Percentiles rank a stretch among this genome's conserved stretches.
Evolutionary conservation across 2,329 filamentous ascomycete genomes (phyloP).

Genomic region (Arthroderma sp.): DNA sequence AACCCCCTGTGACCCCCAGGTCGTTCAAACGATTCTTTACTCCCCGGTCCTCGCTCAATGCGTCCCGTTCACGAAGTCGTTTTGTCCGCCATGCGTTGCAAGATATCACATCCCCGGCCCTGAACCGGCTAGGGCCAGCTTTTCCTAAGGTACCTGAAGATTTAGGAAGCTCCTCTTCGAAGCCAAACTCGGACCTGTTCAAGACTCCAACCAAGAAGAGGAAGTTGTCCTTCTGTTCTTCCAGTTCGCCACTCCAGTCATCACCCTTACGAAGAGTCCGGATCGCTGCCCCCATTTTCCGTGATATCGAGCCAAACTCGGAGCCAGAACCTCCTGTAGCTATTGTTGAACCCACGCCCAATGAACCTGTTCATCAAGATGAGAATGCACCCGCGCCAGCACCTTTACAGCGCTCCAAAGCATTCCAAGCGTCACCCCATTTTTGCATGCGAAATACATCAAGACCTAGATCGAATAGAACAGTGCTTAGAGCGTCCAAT

Average conservation of each 20-base stretch:
- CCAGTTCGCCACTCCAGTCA: slow-evolving; percentile 36
- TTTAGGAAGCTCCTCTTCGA: slow-evolving; percentile 14
- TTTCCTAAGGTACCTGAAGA: slow-evolving; percentile 27
- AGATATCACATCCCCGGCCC: slow-evolving; percentile 30
- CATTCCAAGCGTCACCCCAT: slow-evolving; percentile 24
- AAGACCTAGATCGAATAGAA: slow-evolving; percentile 18
- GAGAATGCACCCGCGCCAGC: slow-evolving; percentile 12
- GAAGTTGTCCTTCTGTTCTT: slow-evolving; percentile 31
- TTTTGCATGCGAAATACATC: slow-evolving; percentile 27
- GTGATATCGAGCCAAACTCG: slow-evolving; percentile 12
- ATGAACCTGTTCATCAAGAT: slow-evolving; percentile 9
- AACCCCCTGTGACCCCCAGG: slow-evolving; percentile 37
- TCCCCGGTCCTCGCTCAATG: slow-evolving; percentile 30
- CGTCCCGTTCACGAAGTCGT: slow-evolving; percentile 21
- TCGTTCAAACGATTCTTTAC: slow-evolving; percentile 40
- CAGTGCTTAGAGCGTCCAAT: slow-evolving; percentile 24
- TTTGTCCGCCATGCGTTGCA: slow-evolving; percentile 33
- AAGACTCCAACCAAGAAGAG: slow-evolving; percentile 32
- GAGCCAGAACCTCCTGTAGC: slow-evolving; percentile 18
- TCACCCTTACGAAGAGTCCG: slow-evolving; percentile 34
- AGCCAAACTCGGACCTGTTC: slow-evolving; percentile 18
- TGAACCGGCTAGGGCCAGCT: slow-evolving; percentile 30
- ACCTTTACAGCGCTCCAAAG: slow-evolving; percentile 24
- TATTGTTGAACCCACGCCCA: slow-evolving; percentile 7
- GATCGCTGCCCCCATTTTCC: slow-evolving; percentile 19